Base-by-base conservation (phyloP, 208 protist species). In the Crithidia mellificae region DNA sequence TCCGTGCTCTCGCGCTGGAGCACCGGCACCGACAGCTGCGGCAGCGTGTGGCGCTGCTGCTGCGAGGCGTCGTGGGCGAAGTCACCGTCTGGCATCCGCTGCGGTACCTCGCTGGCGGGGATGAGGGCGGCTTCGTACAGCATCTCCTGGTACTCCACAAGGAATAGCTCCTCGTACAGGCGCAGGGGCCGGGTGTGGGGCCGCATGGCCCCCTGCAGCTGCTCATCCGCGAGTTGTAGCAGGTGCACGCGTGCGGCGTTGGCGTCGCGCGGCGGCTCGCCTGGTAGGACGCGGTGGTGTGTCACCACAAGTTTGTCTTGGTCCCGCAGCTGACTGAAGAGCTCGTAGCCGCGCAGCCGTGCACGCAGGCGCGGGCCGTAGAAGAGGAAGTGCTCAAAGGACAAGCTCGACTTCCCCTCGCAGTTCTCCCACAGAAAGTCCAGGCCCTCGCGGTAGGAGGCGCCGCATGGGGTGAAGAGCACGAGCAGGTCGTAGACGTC, bases 341-440 rank as follows among this genome's bases (percentile, higher is more conserved):
- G 47, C 43, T 84, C 76, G 58, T 84, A 92, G 44, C 74, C 81
- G 58, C 68, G 66, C 12, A 94, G 49, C 11, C 88, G 83, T 22
- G 79, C 70, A 7, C 80, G 70, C 17, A 94, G 49, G 5, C 27
- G 50, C 0, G 73, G 49, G 27, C 83, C 88, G 75, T 86, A 89
- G 19, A 32, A 22, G 19, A 92, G 47, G 53, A 91, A 94, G 63
- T 85, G 67, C 7, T 38, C 22, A 51, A 91, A 88, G 4, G 63
- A 74, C 0, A 94, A 77, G 19, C 53, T 54, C n/a, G 67, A 73
- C 52, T 82, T 82, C 36, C 69, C 55, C 8, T 84, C 81, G 68
- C 88, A 94, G 43, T 85, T 72, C 58, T 92, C 85, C 58, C 63
- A 72, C n/a, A 92, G 32, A 59, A 94, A 92, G 59, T 91, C 85